Evolutionary conservation across 768 basidiomycete genomes (phyloP).

Genomic region (Dacryopinax spathularia): DNA sequence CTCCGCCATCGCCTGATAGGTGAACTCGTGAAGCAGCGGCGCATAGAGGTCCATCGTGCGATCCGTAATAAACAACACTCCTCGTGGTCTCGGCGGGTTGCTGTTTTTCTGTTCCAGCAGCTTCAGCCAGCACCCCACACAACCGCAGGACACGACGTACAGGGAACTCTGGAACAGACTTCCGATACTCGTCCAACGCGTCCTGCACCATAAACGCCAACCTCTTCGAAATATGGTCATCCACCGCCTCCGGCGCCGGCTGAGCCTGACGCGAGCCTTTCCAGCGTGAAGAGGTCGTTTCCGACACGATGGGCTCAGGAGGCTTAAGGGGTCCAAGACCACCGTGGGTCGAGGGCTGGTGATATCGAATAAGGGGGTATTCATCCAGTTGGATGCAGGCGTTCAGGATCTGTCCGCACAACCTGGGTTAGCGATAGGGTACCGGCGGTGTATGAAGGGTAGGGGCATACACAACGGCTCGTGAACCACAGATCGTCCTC

Average conservation of each 20-base stretch:
- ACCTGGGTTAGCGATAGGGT: background rate
- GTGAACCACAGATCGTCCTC: slow-evolving; percentile 74
- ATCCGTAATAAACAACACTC: slow-evolving; percentile 81
- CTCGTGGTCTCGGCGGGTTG: slow-evolving; percentile 45
- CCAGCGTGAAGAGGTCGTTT: slow-evolving; percentile 32
- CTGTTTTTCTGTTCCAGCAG: slow-evolving; percentile 21
- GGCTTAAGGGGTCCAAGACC: slow-evolving; percentile 77
- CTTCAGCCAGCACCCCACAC: background rate
- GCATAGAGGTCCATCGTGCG: slow-evolving; percentile 88
- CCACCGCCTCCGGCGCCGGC: slow-evolving; percentile 31
- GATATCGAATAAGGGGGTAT: slow-evolving; percentile 86
- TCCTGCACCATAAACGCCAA: slow-evolving; percentile 76
- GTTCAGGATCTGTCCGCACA: slow-evolving; percentile 51
- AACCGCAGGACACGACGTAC: slow-evolving; percentile 34
- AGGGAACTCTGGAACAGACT: slow-evolving; percentile 71
- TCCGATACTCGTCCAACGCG: slow-evolving; percentile 76
- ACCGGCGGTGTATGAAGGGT: slow-evolving; percentile 19
- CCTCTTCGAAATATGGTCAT: slow-evolving; percentile 64
- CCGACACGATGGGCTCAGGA: slow-evolving; percentile 33
- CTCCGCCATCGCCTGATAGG: slow-evolving; percentile 97
- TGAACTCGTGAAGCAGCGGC: slow-evolving; percentile 92
- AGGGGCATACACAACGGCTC: slow-evolving; percentile 23
- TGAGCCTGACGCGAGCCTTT: background rate
- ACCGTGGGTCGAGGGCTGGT: slow-evolving; percentile 63
- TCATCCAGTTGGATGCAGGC: slow-evolving; percentile 82